Conservation (phyloP, 805 yeast species). For the Kuraishia borneana region DNA sequence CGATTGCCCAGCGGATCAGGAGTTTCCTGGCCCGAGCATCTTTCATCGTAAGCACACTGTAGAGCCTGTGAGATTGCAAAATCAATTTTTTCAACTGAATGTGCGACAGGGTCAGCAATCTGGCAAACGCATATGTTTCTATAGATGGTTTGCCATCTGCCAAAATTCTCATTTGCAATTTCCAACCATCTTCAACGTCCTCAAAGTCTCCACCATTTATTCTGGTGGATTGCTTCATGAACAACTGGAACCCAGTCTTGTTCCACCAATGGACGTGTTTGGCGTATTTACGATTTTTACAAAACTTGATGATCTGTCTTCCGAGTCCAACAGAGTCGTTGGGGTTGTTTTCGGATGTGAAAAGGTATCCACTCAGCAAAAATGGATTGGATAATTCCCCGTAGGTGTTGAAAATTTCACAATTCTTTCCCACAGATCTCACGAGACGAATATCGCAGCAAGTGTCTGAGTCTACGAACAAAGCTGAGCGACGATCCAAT, state of each 20-base stretch:
- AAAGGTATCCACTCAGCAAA: conserved; percentile 71
- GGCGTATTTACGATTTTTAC: conserved; percentile 19
- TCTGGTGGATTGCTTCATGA: conserved; percentile 10
- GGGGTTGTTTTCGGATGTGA: conserved; percentile 41
- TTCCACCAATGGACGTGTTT: conserved; percentile 39
- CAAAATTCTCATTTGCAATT: conserved; percentile 26
- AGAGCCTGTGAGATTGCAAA: conserved; percentile 1
- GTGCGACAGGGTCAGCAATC: conserved; percentile 19
- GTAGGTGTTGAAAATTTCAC: conserved; percentile 74
- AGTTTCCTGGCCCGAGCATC: conserved; percentile 6
- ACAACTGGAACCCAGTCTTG: conserved; percentile 27
- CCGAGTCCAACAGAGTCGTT: conserved; percentile 52
- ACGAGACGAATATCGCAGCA: conserved; percentile 64
- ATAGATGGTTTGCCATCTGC: conserved; percentile 32
- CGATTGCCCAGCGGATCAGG: conserved; percentile 8
- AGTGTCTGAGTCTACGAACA: conserved; percentile 28
- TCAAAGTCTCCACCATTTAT: conserved; percentile 9
- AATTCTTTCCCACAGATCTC: conserved; percentile 28
- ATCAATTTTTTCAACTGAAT: conserved; percentile 15
- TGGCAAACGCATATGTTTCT: conserved; percentile 31
- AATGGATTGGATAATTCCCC: conserved; percentile 63
- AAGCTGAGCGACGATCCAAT: conserved; percentile 14
- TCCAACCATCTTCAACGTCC: conserved; percentile 26
- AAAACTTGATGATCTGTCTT: conserved; percentile 28
- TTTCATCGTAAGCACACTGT: conserved; percentile 5